phyloP scores from a whole-genome alignment of 257 asterid genomes.

The Verbena officinalis region DNA sequence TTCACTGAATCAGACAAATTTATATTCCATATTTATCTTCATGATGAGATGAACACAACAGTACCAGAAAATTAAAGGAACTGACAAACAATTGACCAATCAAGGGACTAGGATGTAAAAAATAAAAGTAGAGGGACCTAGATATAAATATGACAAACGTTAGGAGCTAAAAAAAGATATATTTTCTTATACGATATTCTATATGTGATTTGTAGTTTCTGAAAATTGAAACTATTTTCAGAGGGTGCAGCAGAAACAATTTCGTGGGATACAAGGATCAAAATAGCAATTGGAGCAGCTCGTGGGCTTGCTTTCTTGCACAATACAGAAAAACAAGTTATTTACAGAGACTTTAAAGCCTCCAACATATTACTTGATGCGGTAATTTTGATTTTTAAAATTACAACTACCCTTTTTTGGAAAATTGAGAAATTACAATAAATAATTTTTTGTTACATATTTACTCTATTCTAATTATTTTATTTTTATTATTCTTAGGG shows the following conservation, averaged over 20 bases:
- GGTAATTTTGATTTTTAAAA: conserved; percentile 35
- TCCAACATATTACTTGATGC: conserved; percentile 71
- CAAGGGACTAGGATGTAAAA: too few species aligned
- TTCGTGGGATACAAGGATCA: conserved; percentile 74
- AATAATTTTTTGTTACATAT: too few species aligned
- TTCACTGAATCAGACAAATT: too few species aligned
- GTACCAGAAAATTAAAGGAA: too few species aligned
- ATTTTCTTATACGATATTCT: too few species aligned
- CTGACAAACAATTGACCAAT: too few species aligned
- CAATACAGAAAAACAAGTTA: conserved; percentile 65
- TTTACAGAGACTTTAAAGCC: conserved; percentile 81
- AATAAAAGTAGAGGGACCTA: too few species aligned
- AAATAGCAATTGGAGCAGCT: conserved; percentile 85
- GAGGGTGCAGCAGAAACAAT: conserved; percentile 65
- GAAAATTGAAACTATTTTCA: conserved; percentile 19
- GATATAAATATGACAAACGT: too few species aligned
- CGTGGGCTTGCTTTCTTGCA: conserved; percentile 71
- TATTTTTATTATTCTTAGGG: conserved; percentile 41
- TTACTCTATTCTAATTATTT: not conserved
- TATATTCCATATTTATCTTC: too few species aligned
- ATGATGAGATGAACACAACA: too few species aligned
- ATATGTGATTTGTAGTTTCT: not conserved
- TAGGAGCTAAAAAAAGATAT: too few species aligned
- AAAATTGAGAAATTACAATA: not conserved
- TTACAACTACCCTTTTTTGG: not conserved